Evolutionary conservation across 2,329 filamentous ascomycete genomes (phyloP).

Genomic region (Triangularia verruculosa): DNA sequence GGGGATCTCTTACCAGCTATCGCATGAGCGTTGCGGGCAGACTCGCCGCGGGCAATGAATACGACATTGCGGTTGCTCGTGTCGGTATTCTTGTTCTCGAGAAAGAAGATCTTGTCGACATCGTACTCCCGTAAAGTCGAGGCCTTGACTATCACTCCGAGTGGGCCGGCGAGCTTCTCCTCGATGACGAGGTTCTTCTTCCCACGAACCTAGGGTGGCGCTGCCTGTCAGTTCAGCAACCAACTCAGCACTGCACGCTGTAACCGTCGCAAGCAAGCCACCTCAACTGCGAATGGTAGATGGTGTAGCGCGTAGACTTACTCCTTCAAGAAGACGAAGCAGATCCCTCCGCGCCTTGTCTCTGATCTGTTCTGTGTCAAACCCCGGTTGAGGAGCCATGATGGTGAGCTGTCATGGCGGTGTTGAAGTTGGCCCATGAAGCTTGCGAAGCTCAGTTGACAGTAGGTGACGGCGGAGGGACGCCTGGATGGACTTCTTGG

Average conservation of each 20-base stretch:
- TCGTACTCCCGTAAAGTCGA: constrained; percentile 95
- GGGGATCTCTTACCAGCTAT: constrained; percentile 72
- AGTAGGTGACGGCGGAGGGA: neutral
- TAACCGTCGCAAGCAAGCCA: neutral
- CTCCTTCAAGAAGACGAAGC: constrained; percentile 86
- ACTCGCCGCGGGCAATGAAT: constrained; percentile 89
- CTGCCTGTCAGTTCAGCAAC: constrained; percentile 28
- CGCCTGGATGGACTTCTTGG: constrained; percentile 5
- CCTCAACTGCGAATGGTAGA: neutral
- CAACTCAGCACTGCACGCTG: constrained; percentile 7
- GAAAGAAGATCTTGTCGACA: constrained; percentile 93
- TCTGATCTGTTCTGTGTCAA: constrained; percentile 72
- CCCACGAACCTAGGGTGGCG: constrained; percentile 71
- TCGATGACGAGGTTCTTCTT: constrained; percentile 99
- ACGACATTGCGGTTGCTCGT: constrained; percentile 92
- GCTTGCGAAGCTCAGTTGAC: constrained; percentile 1
- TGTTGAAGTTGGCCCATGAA: constrained; percentile 14
- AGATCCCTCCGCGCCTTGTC: constrained; percentile 85
- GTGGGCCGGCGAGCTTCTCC: constrained; percentile 80
- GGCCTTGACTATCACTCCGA: constrained; percentile 91
- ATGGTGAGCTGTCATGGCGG: constrained; percentile 47
- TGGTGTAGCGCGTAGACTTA: constrained; percentile 55
- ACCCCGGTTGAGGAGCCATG: constrained; percentile 69
- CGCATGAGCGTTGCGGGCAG: constrained; percentile 73
- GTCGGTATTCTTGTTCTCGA: constrained; percentile 94